Percentiles rank a stretch among this genome's conserved stretches.
Evolutionary conservation across 495 filamentous ascomycete genomes (phyloP).

Genomic region (Aspergillus nanangensis): DNA sequence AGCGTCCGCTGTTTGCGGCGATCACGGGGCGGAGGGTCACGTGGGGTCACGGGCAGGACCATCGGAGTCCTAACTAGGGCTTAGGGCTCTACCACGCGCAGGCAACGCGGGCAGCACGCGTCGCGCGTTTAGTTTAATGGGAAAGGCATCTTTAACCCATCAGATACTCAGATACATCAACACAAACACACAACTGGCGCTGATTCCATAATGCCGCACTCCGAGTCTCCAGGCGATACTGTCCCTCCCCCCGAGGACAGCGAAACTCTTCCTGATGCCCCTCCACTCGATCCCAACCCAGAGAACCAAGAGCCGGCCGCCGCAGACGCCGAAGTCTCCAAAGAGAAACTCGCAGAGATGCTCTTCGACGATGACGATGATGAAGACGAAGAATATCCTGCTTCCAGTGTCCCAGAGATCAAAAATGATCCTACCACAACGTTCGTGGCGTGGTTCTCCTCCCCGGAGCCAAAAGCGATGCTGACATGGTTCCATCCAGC

Average conservation of each 20-base stretch:
- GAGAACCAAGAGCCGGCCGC: constrained; percentile 18
- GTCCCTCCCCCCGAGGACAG: constrained; percentile 24
- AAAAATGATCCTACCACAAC: constrained; percentile 33
- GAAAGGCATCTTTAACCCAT: no score
- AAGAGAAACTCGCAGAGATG: constrained; percentile 74
- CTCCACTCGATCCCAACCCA: constrained; percentile 16
- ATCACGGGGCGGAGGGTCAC: neutral
- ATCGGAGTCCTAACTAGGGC: no score
- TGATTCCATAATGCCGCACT: constrained; percentile 60
- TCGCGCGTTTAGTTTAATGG: constrained; percentile 21
- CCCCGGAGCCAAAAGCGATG: neutral
- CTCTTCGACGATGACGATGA: constrained; percentile 75
- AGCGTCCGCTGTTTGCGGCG: constrained; percentile 17
- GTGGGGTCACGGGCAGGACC: constrained; percentile 5
- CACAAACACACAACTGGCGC: constrained; percentile 5
- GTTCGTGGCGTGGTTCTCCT: no score
- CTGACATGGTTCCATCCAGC: constrained; percentile 12
- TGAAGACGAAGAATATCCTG: constrained; percentile 72
- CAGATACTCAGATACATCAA: no score
- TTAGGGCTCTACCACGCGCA: constrained; percentile 8
- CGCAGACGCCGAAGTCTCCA: constrained; percentile 24
- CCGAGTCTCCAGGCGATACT: constrained; percentile 35
- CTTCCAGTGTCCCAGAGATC: constrained; percentile 44
- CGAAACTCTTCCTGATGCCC: constrained; percentile 39
- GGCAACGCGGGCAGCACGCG: no score